Evolutionary conservation across 805 yeast species (phyloP).

Genomic region (Yarrowia deformans): DNA sequence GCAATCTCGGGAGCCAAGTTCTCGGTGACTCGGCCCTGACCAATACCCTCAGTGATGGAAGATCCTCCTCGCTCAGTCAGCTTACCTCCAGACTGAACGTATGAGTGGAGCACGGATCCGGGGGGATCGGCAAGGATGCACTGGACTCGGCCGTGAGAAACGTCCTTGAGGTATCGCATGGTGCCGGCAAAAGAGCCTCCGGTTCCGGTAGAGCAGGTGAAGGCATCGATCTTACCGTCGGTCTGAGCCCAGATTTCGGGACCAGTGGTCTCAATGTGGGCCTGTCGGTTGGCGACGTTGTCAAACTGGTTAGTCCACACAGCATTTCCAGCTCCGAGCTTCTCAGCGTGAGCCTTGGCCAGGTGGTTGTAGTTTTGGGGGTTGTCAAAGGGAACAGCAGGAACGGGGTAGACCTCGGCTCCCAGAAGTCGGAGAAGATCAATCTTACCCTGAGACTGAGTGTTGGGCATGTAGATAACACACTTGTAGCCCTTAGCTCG

Average conservation of each 20-base stretch:
- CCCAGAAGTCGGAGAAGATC: constrained; percentile 78
- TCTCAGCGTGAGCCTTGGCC: constrained; percentile 84
- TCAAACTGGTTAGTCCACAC: constrained; percentile 95
- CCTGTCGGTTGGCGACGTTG: constrained; percentile 84
- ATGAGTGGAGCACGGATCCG: constrained; percentile 84
- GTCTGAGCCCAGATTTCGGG: constrained; percentile 92
- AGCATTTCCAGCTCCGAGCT: constrained; percentile 64
- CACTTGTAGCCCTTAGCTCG: constrained; percentile 83
- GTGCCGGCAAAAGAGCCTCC: constrained; percentile 93
- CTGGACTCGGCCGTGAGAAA: constrained; percentile 66
- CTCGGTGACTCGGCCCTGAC: constrained; percentile 91
- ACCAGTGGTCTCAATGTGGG: constrained; percentile 89
- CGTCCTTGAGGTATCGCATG: constrained; percentile 76
- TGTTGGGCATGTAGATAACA: constrained; percentile 89
- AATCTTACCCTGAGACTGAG: constrained; percentile 82
- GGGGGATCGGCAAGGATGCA: constrained; percentile 91
- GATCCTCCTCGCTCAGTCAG: constrained; percentile 76
- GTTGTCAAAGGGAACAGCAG: constrained; percentile 81
- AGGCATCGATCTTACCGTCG: constrained; percentile 78
- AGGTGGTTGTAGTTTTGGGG: constrained; percentile 88
- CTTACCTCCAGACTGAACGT: constrained; percentile 73
- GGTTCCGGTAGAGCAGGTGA: constrained; percentile 91
- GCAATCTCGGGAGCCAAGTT: constrained; percentile 77
- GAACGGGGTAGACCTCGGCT: constrained; percentile 87
- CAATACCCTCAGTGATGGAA: constrained; percentile 94